Percentiles rank a stretch among this genome's conserved stretches.
These are phyloP conservation scores for Pythium myriotylum DNA, from an alignment of 352 stramenopile genomes.

Conservation along the genomic window DNA sequence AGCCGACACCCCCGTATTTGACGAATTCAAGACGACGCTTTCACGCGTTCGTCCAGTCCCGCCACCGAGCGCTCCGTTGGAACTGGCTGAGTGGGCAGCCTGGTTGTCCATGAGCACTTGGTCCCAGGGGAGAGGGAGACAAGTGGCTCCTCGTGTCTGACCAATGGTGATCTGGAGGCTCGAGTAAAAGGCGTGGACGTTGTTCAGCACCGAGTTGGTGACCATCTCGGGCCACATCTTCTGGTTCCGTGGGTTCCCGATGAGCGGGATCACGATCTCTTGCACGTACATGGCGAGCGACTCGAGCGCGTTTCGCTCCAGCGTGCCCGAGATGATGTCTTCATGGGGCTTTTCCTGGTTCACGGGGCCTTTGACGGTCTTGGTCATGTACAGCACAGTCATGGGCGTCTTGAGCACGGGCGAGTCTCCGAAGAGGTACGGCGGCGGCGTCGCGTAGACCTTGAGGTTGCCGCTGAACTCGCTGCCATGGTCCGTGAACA, in stretches of 20 bases:
- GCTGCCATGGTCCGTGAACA: slow-evolving; percentile 75
- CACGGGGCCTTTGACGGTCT: slow-evolving; percentile 66
- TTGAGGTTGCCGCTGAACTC: slow-evolving; percentile 52
- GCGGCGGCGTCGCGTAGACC: slow-evolving; percentile 64
- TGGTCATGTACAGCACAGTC: slow-evolving; percentile 78
- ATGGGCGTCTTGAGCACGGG: slow-evolving; percentile 32
- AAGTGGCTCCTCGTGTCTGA: slow-evolving; percentile 81
- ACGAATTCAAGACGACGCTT: slow-evolving; percentile 2
- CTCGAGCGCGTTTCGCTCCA: slow-evolving; percentile 78
- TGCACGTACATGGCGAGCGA: slow-evolving; percentile 74
- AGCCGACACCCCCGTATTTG: neutral
- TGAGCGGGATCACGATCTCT: slow-evolving; percentile 74
- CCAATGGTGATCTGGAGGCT: slow-evolving; percentile 89
- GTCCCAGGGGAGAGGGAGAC: slow-evolving; percentile 84
- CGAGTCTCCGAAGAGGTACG: slow-evolving; percentile 44
- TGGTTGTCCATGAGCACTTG: slow-evolving; percentile 62
- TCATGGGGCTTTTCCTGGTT: slow-evolving; percentile 63
- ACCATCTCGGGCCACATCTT: slow-evolving; percentile 82
- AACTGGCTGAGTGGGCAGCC: slow-evolving; percentile 16
- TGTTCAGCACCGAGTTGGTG: slow-evolving; percentile 73
- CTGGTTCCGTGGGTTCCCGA: slow-evolving; percentile 82
- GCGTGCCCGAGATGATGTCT: slow-evolving; percentile 71
- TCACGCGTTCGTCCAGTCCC: slow-evolving; percentile 5
- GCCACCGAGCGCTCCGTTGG: neutral
- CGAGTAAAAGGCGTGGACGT: slow-evolving; percentile 79